These are phyloP conservation scores for Metroxylon sagu DNA, from an alignment of 176 grass and related monocot species.

Conservation along the genomic window DNA sequence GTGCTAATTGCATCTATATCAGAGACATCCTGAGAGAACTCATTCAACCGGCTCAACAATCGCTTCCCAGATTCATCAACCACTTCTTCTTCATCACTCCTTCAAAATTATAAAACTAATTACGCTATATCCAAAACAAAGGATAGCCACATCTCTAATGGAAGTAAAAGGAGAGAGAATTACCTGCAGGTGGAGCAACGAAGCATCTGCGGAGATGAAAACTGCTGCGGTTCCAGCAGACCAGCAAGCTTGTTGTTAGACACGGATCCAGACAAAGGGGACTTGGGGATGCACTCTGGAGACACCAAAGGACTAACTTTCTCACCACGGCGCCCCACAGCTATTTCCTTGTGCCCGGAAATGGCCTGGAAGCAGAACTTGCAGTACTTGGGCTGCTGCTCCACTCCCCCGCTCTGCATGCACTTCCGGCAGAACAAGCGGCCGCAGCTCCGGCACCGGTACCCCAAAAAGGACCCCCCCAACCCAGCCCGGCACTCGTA, in stretches of 20 bases:
- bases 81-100: conserved; percentile 40
- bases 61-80: conserved; percentile 36
- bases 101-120: conserved; percentile 14
- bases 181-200: conserved; percentile 35
- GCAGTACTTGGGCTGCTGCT: background rate
- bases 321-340: background rate
- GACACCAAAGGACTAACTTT: conserved; percentile 11
- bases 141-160: too few species aligned
- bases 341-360: background rate
- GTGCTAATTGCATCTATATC: conserved; percentile 77
- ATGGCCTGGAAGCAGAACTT: conserved; percentile 9
- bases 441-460: conserved; percentile 11
- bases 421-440: conserved; percentile 16
- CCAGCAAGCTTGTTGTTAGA: conserved; percentile 7
- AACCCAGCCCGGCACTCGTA: conserved; percentile 21
- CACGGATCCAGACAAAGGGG: conserved; percentile 38
- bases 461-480: background rate
- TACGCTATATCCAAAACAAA: too few species aligned
- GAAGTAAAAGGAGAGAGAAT: background rate
- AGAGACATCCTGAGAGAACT: conserved; percentile 51
- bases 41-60: conserved; percentile 38
- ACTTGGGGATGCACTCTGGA: conserved; percentile 3
- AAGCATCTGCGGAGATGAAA: conserved; percentile 40
- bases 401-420: conserved; percentile 2
- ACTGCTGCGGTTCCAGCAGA: conserved; percentile 32